These are phyloP conservation scores for Lathyrus sativus DNA, from an alignment of 306 rosid genomes.

Conservation along the genomic window DNA sequence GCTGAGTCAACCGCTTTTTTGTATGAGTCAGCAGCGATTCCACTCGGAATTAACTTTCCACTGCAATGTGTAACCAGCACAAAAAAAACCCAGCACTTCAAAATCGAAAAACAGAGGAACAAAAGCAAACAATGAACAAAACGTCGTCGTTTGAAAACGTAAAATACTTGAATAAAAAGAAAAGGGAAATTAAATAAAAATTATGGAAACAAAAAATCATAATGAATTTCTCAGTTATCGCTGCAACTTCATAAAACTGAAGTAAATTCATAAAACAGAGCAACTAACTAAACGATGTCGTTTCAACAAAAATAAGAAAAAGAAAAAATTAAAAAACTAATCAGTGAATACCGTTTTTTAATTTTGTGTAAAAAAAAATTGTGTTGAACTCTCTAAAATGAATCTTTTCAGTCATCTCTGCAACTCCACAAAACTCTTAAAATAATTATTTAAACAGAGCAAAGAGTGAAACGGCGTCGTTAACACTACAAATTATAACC, in stretches of 20 bases:
- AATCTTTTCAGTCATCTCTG: not conserved
- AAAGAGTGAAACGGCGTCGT: conserved; percentile 10
- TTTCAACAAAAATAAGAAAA: not conserved
- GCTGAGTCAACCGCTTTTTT: conserved; percentile 91
- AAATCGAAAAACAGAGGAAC: conserved; percentile 15
- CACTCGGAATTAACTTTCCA: conserved; percentile 82
- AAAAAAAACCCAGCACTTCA: not conserved
- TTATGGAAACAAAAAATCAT: not conserved
- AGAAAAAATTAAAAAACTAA: not conserved
- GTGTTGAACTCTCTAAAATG: not conserved
- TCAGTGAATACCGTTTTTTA: not conserved
- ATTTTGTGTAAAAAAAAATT: too few species aligned
- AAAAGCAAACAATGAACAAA: not conserved
- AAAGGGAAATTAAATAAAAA: not conserved
- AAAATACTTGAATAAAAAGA: not conserved
- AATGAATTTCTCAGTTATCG: too few species aligned
- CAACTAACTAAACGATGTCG: not conserved
- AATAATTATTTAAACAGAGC: not conserved
- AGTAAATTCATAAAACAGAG: not conserved
- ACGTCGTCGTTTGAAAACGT: conserved; percentile 2
- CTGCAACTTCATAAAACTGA: not conserved
- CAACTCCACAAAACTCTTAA: not conserved
- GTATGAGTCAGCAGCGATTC: conserved; percentile 84
- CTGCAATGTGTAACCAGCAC: conserved; percentile 57
- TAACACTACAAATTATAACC: not conserved